phyloP scores from a whole-genome alignment of 140 eudicot species.

The Flaveria floridana region DNA sequence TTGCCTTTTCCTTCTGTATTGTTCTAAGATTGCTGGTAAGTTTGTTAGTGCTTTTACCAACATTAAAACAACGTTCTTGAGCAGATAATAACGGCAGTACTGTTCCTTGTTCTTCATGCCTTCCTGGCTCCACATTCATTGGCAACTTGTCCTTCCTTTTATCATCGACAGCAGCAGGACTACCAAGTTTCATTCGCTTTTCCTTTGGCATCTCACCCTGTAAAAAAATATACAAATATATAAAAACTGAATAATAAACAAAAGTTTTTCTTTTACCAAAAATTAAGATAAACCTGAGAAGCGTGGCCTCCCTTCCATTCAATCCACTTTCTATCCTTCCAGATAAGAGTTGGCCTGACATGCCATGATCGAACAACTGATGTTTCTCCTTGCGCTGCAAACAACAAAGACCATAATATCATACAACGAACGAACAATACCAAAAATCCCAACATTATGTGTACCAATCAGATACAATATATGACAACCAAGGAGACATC shows the following conservation, averaged over 20 bases:
- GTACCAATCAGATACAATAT: not conserved
- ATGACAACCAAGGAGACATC: slow-evolving; percentile 12
- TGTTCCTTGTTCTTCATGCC: slow-evolving; percentile 13
- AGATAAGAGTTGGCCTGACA: slow-evolving; percentile 22
- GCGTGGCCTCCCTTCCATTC: slow-evolving; percentile 5
- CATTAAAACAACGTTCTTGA: slow-evolving; percentile 9
- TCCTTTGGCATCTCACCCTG: slow-evolving; percentile 18
- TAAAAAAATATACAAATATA: not conserved
- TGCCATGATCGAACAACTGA: slow-evolving; percentile 19
- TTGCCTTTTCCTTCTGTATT: slow-evolving; percentile 7
- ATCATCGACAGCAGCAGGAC: slow-evolving; percentile 16
- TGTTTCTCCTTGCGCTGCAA: slow-evolving; percentile 7
- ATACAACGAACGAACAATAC: not conserved
- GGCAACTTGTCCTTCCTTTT: slow-evolving; percentile 18
- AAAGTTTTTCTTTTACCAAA: not conserved
- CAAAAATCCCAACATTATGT: not conserved
- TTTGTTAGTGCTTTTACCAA: slow-evolving; percentile 10
- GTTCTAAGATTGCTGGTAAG: slow-evolving; percentile 11
- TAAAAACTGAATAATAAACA: not conserved
- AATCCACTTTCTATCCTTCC: slow-evolving; percentile 24
- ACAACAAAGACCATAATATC: not conserved
- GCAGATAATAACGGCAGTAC: slow-evolving; percentile 2
- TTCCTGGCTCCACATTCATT: slow-evolving; percentile 2
- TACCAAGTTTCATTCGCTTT: slow-evolving; percentile 21
- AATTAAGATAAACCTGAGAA: slow-evolving; percentile 14